Evolutionary conservation across 805 yeast genomes (phyloP), one percentile per base, ranked within the genome.

Genomic region (Saturnispora sanitii): DNA sequence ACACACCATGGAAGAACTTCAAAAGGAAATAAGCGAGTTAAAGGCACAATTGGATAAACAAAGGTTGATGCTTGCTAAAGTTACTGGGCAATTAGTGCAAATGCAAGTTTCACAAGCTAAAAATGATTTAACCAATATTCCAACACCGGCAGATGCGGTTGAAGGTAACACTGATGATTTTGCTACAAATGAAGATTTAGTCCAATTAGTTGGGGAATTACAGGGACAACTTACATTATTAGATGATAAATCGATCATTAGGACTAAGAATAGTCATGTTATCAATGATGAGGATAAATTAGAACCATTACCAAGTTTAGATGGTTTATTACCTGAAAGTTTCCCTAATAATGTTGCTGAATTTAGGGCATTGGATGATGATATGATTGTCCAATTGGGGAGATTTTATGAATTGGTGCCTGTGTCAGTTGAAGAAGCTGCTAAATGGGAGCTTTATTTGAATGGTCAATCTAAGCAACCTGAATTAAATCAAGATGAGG

Each of bases 171-270:
- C 25, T 37, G 17, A 23, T 3, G 85, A 80, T 47, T 79, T 70
- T 48, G 84, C 79, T 28, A 77, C 90, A 3, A 81, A 84, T 49
- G 94, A 83, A 43, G 97, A 90, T 54, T 63, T 88, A 11, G 82
- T 82, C 3, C 90, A 85, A 55, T 66, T 88, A 35, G 96, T 87
- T 12, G 85, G 84, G 9, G 97, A 88, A 58, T 64, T 88, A 42
- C 96, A 88, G 60, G 83, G 84, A 7, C 96, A 88, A 61, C 68
- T 88, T 53, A 88, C 83, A 40, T 65, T 71, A 19, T 57, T 82
- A 26, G 97, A 88, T 55, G 84, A 83, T 49, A 71, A 94, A 49
- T 73, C 82, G 15, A 71, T 83, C 33, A 70, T 82, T 48, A 70
- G 97, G 58, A 64, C 78, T 3, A 71, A 74, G 47, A 87, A 87